These are phyloP conservation scores for Furcasterigmium furcatum DNA, from an alignment of 2,329 filamentous ascomycete genomes.

Conservation along the genomic window DNA sequence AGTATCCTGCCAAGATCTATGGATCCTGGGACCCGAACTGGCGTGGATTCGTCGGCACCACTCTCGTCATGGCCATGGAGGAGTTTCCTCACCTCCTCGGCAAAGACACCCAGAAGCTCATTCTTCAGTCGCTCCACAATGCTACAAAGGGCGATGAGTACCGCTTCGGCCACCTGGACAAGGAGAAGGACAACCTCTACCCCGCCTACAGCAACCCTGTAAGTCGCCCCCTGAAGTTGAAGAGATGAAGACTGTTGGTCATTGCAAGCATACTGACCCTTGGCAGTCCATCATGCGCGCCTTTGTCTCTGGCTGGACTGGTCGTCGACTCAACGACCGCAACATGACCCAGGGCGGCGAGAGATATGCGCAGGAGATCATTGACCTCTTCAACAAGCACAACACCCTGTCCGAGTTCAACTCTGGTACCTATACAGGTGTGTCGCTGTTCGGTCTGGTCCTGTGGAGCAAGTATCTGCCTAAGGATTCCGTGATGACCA, in stretches of 20 bases:
- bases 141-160: slow-evolving; percentile 57
- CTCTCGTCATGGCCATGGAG: slow-evolving; percentile 55
- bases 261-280: too few species aligned
- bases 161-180: slow-evolving; percentile 55
- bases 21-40: slow-evolving; percentile 62
- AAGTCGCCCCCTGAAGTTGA: slow-evolving; percentile 10
- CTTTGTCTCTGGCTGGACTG: slow-evolving; percentile 57
- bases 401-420: slow-evolving; percentile 62
- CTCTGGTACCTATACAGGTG: slow-evolving; percentile 59
- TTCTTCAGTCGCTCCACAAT: slow-evolving; percentile 52
- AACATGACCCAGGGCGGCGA: slow-evolving; percentile 60
- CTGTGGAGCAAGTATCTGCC: slow-evolving; percentile 59
- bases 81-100: slow-evolving; percentile 49
- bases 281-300: slow-evolving; percentile 55
- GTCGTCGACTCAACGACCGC: slow-evolving; percentile 44
- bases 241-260: too few species aligned
- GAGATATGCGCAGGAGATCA: slow-evolving; percentile 49
- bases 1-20: slow-evolving; percentile 51
- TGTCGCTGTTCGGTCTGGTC: slow-evolving; percentile 55
- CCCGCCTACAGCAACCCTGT: slow-evolving; percentile 58
- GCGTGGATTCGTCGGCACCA: slow-evolving; percentile 60
- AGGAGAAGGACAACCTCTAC: slow-evolving; percentile 59
- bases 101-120: slow-evolving; percentile 30
- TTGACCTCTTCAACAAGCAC: slow-evolving; percentile 52
- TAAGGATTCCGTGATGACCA: slow-evolving; percentile 47